These are phyloP conservation scores for Trichosanthes truncata DNA, from an alignment of 306 rosid genomes.

Conservation along the genomic window DNA sequence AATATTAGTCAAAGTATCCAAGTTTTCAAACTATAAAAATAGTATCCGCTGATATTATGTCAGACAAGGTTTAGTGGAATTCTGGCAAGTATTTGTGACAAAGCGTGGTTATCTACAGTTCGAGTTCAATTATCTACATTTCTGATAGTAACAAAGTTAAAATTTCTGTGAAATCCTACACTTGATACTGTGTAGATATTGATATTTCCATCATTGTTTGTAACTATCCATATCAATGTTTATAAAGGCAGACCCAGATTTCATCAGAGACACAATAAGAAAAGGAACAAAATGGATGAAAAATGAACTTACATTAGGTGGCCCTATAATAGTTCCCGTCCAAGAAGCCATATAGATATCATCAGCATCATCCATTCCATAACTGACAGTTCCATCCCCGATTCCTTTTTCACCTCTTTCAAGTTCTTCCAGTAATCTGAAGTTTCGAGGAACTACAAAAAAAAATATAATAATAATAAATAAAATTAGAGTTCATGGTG, in stretches of 20 bases:
- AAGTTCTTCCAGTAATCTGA: constrained; percentile 93
- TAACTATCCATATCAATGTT: background rate
- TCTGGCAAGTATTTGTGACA: background rate
- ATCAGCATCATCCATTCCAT: constrained; percentile 98
- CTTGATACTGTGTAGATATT: background rate
- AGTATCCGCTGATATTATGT: background rate
- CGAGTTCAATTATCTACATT: background rate
- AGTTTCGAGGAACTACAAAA: constrained; percentile 78
- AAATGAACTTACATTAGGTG: constrained; percentile 60
- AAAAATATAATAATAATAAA: background rate
- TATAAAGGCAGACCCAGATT: background rate
- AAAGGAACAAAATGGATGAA: background rate
- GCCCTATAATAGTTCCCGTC: constrained; percentile 97
- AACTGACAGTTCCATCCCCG: constrained; percentile 98
- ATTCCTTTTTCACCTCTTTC: constrained; percentile 99
- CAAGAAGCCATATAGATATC: constrained; percentile 92
- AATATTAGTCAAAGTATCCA: background rate
- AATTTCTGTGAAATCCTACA: background rate
- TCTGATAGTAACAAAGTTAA: background rate
- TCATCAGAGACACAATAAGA: background rate
- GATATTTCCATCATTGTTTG: background rate
- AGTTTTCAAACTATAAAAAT: background rate
- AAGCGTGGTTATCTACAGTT: background rate
- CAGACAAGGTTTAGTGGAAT: background rate
- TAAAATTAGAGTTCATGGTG: background rate